Conservation (phyloP, 1,139 yeast genomes). For the Taphrina confusa region DNA sequence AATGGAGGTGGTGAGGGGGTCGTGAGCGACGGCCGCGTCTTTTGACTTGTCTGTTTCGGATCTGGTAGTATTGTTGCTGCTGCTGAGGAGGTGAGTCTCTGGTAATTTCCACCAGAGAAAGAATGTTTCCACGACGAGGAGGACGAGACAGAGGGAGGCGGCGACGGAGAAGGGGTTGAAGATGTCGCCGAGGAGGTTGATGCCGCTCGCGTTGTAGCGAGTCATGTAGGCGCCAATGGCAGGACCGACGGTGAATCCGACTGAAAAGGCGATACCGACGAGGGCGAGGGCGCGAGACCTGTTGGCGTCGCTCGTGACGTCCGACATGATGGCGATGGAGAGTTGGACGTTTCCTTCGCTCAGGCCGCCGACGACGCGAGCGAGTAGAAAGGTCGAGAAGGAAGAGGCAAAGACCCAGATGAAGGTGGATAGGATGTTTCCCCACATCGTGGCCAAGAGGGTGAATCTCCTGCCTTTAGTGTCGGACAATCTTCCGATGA, state of each 20-base stretch:
- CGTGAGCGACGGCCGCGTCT: conserved; percentile 6
- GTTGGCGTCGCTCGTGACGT: conserved; percentile 33
- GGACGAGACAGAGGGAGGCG: conserved; percentile 21
- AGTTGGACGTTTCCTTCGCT: conserved; percentile 36
- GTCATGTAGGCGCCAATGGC: conserved; percentile 35
- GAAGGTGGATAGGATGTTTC: conserved; percentile 33
- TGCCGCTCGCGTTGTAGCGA: conserved; percentile 32
- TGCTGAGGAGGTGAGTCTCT: conserved; percentile 21
- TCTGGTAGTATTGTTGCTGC: neutral
- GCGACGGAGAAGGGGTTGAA: conserved; percentile 33
- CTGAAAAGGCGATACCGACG: conserved; percentile 35
- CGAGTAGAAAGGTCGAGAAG: conserved; percentile 26
- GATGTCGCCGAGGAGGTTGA: conserved; percentile 14
- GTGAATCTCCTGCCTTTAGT: conserved; percentile 27
- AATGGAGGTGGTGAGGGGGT: conserved; percentile 3
- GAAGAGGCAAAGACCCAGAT: conserved; percentile 35
- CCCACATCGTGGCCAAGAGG: conserved; percentile 30
- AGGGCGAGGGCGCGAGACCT: conserved; percentile 32
- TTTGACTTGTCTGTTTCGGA: neutral
- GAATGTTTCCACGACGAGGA: conserved; percentile 28
- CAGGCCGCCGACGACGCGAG: conserved; percentile 33
- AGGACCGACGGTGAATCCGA: conserved; percentile 35
- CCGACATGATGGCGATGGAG: conserved; percentile 35
- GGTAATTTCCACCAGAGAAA: conserved; percentile 24
- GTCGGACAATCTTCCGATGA: conserved; percentile 30